Base-by-base conservation (phyloP, 768 basidiomycete genomes). In the Galerina sulciceps region DNA sequence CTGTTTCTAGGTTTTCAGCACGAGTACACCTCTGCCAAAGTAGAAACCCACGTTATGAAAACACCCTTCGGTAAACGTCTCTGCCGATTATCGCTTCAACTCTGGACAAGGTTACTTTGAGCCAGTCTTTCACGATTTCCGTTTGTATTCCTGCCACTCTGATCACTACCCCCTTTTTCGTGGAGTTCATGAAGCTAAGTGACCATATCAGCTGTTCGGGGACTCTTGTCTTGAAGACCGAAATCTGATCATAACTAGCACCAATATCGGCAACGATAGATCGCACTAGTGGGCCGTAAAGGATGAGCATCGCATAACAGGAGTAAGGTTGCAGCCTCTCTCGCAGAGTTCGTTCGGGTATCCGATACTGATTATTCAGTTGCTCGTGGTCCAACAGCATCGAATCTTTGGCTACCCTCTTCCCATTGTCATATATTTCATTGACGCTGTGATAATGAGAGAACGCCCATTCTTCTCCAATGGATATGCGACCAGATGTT, bases 391-490 rank as follows among this genome's bases (percentile, higher is more conserved):
- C 88, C 13, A 99, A 80, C 10, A 95, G 79, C 78, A 86, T 81
- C 38, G 86, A 83, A 65, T 98, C 96, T 65, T 87, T 86, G 49
- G 86, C 90, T 34, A 94, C 73, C 56, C 88, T 81, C 64, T 76
- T 79, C 1, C 82, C 87, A 8, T 81, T 85, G 10, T 91, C 70
- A 68, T 84, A 84, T 11, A 99, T 76, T 71, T 96, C 94, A 71
- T 98, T 99, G 54, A 84, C 73, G 65, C 91, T 95, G 69, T 88
- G 84, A 71, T 96, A 98, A 58, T 83, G 79, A 49, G 89, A 84
- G 71, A 98, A 96, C 3, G 72, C 86, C 96, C 96, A 99, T 51
- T 92, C 88, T 68, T 99, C 96, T 31, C 91, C 91, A 22, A 86
- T 79, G 8, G 87, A 82, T 69, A 85, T 87, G 36, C 96, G 84